These are phyloP conservation scores for Sugiyamaella novakii DNA, from an alignment of 1,139 yeast species.

Conservation along the genomic window DNA sequence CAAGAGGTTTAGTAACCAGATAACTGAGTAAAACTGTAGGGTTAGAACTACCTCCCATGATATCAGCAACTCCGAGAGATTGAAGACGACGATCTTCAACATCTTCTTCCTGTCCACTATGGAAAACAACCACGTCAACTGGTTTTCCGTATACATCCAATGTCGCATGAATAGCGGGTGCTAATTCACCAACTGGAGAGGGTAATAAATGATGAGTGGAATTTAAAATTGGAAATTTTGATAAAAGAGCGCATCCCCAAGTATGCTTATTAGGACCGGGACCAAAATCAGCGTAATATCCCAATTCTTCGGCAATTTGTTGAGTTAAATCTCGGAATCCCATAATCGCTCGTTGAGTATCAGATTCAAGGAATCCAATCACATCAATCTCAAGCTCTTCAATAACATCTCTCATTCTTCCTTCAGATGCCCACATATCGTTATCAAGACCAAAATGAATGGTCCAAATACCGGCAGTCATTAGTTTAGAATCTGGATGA, in stretches of 20 bases:
- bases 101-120: slow-evolving; percentile 97
- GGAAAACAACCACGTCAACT: slow-evolving; percentile 94
- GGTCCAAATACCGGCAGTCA: slow-evolving; percentile 98
- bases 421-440: slow-evolving; percentile 97
- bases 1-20: slow-evolving; percentile 80
- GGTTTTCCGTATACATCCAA: slow-evolving; percentile 81
- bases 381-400: slow-evolving; percentile 86
- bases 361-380: slow-evolving; percentile 87
- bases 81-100: slow-evolving; percentile 90
- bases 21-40: slow-evolving; percentile 87
- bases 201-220: slow-evolving; percentile 92
- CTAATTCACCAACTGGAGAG: slow-evolving; percentile 95
- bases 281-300: slow-evolving; percentile 94
- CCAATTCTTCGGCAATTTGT: slow-evolving; percentile 86
- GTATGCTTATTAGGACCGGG: slow-evolving; percentile 98
- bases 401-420: slow-evolving; percentile 81
- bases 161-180: slow-evolving; percentile 97
- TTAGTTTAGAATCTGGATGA: slow-evolving; percentile 70
- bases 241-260: slow-evolving; percentile 93
- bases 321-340: slow-evolving; percentile 95
- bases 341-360: slow-evolving; percentile 90
- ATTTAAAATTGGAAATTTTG: slow-evolving; percentile 89
- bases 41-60: slow-evolving; percentile 76
- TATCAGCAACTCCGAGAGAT: slow-evolving; percentile 69
- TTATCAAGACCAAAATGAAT: slow-evolving; percentile 95